Conservation (phyloP, 208 protist genomes). For the Leptomonas seymouri region DNA sequence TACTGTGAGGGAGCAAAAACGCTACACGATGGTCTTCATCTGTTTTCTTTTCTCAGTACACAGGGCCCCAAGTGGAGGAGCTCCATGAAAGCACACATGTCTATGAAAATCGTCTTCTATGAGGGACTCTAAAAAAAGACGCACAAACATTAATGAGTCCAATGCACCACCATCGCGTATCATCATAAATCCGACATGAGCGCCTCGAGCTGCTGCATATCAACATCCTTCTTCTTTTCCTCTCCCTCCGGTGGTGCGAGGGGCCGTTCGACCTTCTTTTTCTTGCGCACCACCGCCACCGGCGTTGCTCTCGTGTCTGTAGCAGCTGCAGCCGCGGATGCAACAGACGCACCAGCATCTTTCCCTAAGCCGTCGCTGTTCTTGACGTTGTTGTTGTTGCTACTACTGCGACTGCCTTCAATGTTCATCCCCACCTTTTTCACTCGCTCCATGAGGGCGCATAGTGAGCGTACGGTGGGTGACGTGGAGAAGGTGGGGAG, state of each 20-base stretch:
- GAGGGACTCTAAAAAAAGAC: not conserved
- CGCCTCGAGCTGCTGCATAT: slow-evolving; percentile 35
- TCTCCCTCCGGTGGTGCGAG: slow-evolving; percentile 3
- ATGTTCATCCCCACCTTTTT: slow-evolving; percentile 23
- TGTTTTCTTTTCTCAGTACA: no score
- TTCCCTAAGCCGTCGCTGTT: not conserved
- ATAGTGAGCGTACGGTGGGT: slow-evolving; percentile 45
- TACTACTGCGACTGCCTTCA: slow-evolving; percentile 29
- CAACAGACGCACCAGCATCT: not conserved
- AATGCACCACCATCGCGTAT: not conserved
- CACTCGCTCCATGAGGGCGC: slow-evolving; percentile 42
- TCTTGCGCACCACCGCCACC: slow-evolving; percentile 74
- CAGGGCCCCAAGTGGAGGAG: no score
- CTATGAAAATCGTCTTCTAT: not conserved
- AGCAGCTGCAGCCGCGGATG: not conserved
- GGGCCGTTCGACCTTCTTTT: slow-evolving; percentile 56
- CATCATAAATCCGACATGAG: slow-evolving; percentile 30
- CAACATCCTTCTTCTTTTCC: slow-evolving; percentile 19
- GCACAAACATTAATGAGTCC: not conserved
- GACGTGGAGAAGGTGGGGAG: slow-evolving; percentile 65
- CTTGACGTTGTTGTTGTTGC: not conserved
- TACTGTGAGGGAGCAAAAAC: no score
- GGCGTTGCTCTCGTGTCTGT: not conserved
- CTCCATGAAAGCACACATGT: no score
- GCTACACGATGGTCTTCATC: no score